Percentiles rank a stretch among this genome's conserved stretches.
phyloP scores from a whole-genome alignment of 23 red algal species.

The Gracilaria domingensis region DNA sequence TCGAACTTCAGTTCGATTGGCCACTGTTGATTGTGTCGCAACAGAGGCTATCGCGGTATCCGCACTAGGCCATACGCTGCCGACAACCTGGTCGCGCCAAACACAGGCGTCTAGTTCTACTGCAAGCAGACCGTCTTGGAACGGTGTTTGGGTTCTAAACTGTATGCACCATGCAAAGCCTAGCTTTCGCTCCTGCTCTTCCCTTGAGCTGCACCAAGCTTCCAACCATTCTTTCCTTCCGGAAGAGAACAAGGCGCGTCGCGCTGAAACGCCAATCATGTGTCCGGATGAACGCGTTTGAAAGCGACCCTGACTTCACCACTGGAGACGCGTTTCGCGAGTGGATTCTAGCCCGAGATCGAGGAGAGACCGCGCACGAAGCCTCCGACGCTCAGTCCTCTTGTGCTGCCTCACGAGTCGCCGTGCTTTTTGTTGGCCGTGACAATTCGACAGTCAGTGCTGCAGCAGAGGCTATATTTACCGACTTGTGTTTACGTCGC shows the following conservation, averaged over 20 bases:
- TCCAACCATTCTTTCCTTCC: not conserved
- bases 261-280: not conserved
- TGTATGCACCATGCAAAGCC: not conserved
- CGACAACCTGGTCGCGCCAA: not conserved
- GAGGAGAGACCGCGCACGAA: constrained; percentile 39
- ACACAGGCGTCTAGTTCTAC: not conserved
- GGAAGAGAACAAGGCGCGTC: no score
- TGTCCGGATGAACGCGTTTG: constrained; percentile 2
- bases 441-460: constrained; percentile 43
- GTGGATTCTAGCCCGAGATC: constrained; percentile 50
- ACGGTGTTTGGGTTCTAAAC: not conserved
- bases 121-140: not conserved
- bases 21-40: no score
- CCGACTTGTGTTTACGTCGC: constrained; percentile 42
- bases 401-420: constrained; percentile 39
- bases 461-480: constrained; percentile 60
- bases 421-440: constrained; percentile 56
- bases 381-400: constrained; percentile 14
- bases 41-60: no score
- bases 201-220: not conserved
- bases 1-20: no score
- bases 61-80: not conserved
- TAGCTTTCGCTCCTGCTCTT: constrained; percentile 4
- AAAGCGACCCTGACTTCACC: constrained; percentile 10
- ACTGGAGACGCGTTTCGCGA: constrained; percentile 58